phyloP scores from a whole-genome alignment of 2,329 filamentous ascomycete species.

The Alternaria triticimaculans region DNA sequence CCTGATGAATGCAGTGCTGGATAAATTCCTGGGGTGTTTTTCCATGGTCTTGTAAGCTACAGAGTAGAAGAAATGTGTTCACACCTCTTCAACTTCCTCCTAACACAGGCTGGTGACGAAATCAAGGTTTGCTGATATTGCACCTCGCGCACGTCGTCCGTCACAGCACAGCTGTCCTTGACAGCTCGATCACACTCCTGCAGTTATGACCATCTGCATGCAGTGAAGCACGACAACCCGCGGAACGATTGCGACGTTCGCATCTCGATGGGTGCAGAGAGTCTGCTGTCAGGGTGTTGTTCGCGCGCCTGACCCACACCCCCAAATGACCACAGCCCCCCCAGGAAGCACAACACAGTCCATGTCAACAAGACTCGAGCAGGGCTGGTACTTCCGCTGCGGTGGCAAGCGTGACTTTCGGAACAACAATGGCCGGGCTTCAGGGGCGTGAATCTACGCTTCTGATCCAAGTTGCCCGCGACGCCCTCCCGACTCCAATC shows the following conservation, averaged over 20 bases:
- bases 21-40: not conserved
- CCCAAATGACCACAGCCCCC: not conserved
- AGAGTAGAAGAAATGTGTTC: not conserved
- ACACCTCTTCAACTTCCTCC: not conserved
- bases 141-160: too few species aligned
- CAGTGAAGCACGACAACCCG: accelerated
- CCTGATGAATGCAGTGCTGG: not conserved
- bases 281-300: not conserved
- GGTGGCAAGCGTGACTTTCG: not conserved
- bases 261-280: not conserved
- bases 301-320: not conserved
- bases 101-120: too few species aligned
- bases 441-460: too few species aligned
- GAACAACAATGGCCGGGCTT: not conserved
- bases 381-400: not conserved
- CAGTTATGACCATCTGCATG: not conserved
- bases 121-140: too few species aligned
- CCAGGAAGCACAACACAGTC: not conserved
- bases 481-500: not conserved
- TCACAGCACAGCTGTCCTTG: not conserved
- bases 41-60: not conserved
- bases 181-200: not conserved
- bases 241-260: not conserved
- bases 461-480: too few species aligned
- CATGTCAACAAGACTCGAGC: not conserved